A percentile compares a stretch with the other conserved stretches of the same genome.
Evolutionary conservation across 1,139 yeast genomes (phyloP).

Genomic region (Kurtzmaniella quercitrusa): DNA sequence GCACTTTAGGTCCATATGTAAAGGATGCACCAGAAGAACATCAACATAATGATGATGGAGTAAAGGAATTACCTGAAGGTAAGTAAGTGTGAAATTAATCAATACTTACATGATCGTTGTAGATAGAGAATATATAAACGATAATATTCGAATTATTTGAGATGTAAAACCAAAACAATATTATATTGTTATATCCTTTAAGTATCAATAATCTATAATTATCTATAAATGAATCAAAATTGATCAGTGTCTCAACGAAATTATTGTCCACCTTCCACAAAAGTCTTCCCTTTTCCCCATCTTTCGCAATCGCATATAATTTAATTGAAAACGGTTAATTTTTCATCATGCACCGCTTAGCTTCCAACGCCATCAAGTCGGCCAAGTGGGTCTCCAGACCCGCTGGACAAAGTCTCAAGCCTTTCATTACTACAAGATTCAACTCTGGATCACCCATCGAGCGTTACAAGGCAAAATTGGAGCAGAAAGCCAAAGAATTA

Average conservation of each 20-base stretch:
- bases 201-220: too few relatives aligned
- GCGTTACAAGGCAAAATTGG: conserved; percentile 29
- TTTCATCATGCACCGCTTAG: background rate
- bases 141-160: background rate
- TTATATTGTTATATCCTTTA: too few relatives aligned
- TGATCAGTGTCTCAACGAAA: background rate
- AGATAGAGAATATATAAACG: too few relatives aligned
- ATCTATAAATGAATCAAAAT: background rate
- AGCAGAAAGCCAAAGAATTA: conserved; percentile 31
- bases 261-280: background rate
- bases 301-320: conserved; percentile 1
- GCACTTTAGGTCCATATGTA: conserved; percentile 58
- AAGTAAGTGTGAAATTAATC: conserved; percentile 6
- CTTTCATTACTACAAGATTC: background rate
- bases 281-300: background rate
- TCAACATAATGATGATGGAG: conserved; percentile 15
- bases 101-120: too few relatives aligned
- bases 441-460: conserved; percentile 5
- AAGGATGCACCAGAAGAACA: conserved; percentile 54
- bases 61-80: conserved; percentile 14
- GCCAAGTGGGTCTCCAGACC: background rate
- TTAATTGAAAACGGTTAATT: background rate
- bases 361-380: background rate
- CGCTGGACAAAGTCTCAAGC: background rate
- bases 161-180: too few relatives aligned